A percentile compares a stretch with the other conserved stretches of the same genome.
Conservation (phyloP, 208 protist species). For the Leptomonas pyrrhocoris region DNA sequence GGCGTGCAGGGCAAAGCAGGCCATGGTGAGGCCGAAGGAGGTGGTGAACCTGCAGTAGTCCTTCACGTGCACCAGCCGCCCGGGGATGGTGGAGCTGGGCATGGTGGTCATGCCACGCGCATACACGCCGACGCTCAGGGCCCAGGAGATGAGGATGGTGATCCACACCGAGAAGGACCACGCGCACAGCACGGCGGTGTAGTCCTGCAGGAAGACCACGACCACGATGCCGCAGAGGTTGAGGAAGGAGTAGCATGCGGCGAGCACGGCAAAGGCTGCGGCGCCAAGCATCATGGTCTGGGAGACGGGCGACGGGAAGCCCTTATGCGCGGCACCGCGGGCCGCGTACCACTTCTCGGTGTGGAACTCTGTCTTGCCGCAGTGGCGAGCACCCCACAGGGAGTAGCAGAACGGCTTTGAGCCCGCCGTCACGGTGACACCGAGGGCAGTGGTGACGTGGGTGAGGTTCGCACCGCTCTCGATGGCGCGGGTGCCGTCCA, state of each 20-base stretch:
- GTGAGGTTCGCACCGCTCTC: conserved; percentile 12
- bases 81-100: conserved; percentile 22
- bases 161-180: conserved; percentile 37
- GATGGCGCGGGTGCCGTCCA: conserved; percentile 28
- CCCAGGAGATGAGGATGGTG: conserved; percentile 37
- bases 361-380: conserved; percentile 19
- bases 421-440: conserved; percentile 18
- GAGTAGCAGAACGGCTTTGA: conserved; percentile 36
- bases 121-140: conserved; percentile 31
- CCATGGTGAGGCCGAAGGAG: conserved; percentile 28
- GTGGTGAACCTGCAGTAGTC: conserved; percentile 33
- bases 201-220: conserved; percentile 27
- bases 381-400: conserved; percentile 26
- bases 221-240: conserved; percentile 21
- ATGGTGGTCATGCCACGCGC: conserved; percentile 17
- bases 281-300: conserved; percentile 17
- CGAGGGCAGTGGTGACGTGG: conserved; percentile 11
- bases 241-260: conserved; percentile 29
- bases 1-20: conserved; percentile 25
- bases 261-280: conserved; percentile 23
- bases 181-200: conserved; percentile 31
- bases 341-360: conserved; percentile 23
- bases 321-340: conserved; percentile 1
- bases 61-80: conserved; percentile 21
- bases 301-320: conserved; percentile 20